Evolutionary conservation across 129 eudicot species (phyloP).

Genomic region (Cynara cardunculus): DNA sequence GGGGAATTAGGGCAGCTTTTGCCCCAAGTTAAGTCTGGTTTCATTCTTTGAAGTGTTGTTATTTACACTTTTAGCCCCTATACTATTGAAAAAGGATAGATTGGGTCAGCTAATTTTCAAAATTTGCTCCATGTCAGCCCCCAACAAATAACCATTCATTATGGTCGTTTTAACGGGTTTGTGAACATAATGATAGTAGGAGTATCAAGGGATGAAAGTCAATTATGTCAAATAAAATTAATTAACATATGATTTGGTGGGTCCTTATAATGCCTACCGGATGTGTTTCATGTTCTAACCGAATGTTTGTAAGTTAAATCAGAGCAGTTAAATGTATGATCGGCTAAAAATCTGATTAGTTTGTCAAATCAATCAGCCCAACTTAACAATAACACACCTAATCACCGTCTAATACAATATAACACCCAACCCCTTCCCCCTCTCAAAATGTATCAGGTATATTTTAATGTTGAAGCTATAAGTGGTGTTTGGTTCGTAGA

Average conservation of each 20-base stretch:
- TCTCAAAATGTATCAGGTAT: too few species aligned
- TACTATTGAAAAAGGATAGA: not conserved
- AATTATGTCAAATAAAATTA: not conserved
- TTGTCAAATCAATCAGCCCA: too few species aligned
- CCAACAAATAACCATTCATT: constrained; percentile 32
- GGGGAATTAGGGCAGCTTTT: constrained; percentile 38
- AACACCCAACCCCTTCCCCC: too few species aligned
- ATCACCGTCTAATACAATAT: too few species aligned
- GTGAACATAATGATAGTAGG: not conserved
- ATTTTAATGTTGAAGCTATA: too few species aligned
- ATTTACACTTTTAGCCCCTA: constrained; percentile 8
- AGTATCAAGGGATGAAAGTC: not conserved
- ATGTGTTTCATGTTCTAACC: not conserved
- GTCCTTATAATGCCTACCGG: not conserved
- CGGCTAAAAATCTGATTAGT: too few species aligned
- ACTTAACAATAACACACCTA: too few species aligned
- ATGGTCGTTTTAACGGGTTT: not conserved
- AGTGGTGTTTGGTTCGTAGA: too few species aligned
- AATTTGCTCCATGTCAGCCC: constrained; percentile 12
- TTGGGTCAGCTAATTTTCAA: not conserved
- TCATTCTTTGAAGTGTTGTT: constrained; percentile 7
- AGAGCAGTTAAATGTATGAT: too few species aligned
- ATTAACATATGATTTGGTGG: not conserved
- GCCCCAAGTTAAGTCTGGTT: constrained; percentile 34
- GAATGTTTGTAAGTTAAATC: too few species aligned